phyloP scores from a whole-genome alignment of 228 moss, liverwort and hornwort genomes.

The Sphagnum fallax region DNA sequence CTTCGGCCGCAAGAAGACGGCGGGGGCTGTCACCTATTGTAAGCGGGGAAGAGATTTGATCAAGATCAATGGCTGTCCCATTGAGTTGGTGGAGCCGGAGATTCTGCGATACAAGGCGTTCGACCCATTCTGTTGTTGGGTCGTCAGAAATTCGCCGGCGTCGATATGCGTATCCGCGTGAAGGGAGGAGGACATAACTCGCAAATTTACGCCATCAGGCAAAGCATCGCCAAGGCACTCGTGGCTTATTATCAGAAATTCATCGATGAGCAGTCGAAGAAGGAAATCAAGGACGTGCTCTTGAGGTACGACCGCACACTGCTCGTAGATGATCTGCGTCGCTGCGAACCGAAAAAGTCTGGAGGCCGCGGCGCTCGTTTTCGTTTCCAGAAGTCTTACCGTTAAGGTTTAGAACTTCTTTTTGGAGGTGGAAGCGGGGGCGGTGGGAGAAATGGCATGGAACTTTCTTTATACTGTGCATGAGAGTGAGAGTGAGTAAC shows the following conservation, averaged over 20 bases:
- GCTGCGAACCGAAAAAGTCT: slow-evolving; percentile 19
- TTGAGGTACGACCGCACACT: slow-evolving; percentile 17
- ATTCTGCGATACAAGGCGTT: slow-evolving; percentile 20
- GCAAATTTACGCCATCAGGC: slow-evolving; percentile 17
- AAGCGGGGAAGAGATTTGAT: slow-evolving; percentile 16
- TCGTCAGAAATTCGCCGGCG: slow-evolving; percentile 12
- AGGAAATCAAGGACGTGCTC: slow-evolving; percentile 17
- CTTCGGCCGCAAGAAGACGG: slow-evolving; percentile 22
- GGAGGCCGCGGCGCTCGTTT: slow-evolving; percentile 22
- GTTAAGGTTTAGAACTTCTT: slow-evolving; percentile 3
- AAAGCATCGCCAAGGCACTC: slow-evolving; percentile 19
- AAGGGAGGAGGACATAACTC: slow-evolving; percentile 18
- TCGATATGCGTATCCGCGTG: slow-evolving; percentile 21
- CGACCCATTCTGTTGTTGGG: slow-evolving; percentile 17
- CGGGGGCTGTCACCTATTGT: slow-evolving; percentile 18
- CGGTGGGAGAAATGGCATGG: no score
- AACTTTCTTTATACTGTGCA: no score
- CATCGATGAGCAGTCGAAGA: slow-evolving; percentile 22
- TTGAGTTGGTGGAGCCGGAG: slow-evolving; percentile 23
- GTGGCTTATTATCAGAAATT: slow-evolving; percentile 18
- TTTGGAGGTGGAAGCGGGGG: no score
- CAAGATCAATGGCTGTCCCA: slow-evolving; percentile 21
- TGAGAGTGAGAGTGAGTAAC: no score
- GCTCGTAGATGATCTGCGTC: slow-evolving; percentile 15
- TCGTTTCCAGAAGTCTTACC: slow-evolving; percentile 23